Conservation (phyloP, 2,329 filamentous ascomycete species). For the Microthyrium microscopicum region DNA sequence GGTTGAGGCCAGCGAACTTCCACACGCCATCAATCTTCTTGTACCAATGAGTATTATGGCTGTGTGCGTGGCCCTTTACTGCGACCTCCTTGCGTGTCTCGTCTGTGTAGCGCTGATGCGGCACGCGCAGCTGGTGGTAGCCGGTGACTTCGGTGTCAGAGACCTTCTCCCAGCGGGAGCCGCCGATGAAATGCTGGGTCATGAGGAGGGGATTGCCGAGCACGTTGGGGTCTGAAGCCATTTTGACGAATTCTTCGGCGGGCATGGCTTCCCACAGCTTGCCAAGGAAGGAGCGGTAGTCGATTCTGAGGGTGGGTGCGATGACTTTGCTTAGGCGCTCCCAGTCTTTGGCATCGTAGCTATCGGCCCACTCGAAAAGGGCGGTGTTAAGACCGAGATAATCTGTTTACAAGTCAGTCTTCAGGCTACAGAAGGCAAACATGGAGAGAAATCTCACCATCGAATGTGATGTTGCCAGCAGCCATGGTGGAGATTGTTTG, state of each 20-base stretch:
- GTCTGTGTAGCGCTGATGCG: conserved; percentile 39
- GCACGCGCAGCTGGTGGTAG: conserved; percentile 41
- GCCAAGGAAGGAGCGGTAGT: conserved; percentile 45
- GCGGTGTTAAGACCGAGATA: conserved; percentile 33
- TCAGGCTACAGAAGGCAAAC: conserved; percentile 6
- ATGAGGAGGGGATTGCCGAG: conserved; percentile 37
- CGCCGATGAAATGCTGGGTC: conserved; percentile 41
- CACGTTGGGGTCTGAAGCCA: conserved; percentile 35
- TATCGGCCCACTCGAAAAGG: conserved; percentile 47
- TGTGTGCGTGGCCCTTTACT: conserved; percentile 40
- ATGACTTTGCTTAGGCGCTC: conserved; percentile 42
- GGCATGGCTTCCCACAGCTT: conserved; percentile 41
- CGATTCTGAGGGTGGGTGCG: conserved; percentile 45
- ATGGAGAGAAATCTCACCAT: conserved; percentile 8
- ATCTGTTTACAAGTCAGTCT: conserved; percentile 19
- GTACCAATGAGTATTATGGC: conserved; percentile 37
- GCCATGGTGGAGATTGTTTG: too few species aligned
- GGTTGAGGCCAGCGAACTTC: conserved; percentile 40
- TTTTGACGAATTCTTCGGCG: conserved; percentile 34
- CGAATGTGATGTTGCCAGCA: conserved; percentile 11
- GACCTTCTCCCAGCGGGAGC: conserved; percentile 34
- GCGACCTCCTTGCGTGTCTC: conserved; percentile 27
- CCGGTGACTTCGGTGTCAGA: conserved; percentile 32
- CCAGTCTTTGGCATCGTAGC: conserved; percentile 51
- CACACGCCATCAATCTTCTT: conserved; percentile 39